A percentile compares a stretch with the other conserved stretches of the same genome.
Evolutionary conservation across 2,329 filamentous ascomycete species (phyloP).

Genomic region (Gremmenia infestans): DNA sequence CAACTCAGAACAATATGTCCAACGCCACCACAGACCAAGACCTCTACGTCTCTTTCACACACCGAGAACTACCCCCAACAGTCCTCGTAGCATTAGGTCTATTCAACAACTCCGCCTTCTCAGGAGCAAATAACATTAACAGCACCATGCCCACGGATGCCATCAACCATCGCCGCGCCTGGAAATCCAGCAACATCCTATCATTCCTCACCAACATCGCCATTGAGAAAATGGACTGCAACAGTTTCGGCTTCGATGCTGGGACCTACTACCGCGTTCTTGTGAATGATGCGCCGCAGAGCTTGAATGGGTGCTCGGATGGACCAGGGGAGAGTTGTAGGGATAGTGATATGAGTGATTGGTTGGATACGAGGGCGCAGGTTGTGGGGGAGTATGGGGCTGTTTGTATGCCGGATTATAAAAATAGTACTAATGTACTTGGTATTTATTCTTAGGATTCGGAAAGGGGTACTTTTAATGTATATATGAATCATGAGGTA

Average conservation of each 20-base stretch:
- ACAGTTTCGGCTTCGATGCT: slow-evolving; percentile 41
- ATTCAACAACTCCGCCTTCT: slow-evolving; percentile 48
- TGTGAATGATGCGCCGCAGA: slow-evolving; percentile 46
- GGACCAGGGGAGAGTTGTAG: slow-evolving; percentile 44
- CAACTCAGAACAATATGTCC: slow-evolving; percentile 27
- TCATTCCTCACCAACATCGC: slow-evolving; percentile 50
- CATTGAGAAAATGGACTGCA: slow-evolving; percentile 48
- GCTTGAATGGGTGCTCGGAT: slow-evolving; percentile 42
- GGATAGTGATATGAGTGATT: slow-evolving; percentile 9
- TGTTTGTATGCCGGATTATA: slow-evolving; percentile 33
- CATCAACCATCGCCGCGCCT: slow-evolving; percentile 45
- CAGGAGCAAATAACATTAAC: slow-evolving; percentile 42
- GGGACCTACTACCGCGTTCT: slow-evolving; percentile 45
- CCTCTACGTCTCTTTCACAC: slow-evolving; percentile 50
- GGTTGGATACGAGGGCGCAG: slow-evolving; percentile 24
- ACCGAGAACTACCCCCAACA: slow-evolving; percentile 48
- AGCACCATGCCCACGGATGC: slow-evolving; percentile 43
- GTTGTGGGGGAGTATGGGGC: slow-evolving; percentile 39
- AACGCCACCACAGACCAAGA: slow-evolving; percentile 37
- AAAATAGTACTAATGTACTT: slow-evolving; percentile 22
- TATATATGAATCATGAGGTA: not conserved
- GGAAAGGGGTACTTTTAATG: not conserved
- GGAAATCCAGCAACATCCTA: slow-evolving; percentile 47
- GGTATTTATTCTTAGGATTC: slow-evolving; percentile 16
- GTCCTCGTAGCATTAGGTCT: slow-evolving; percentile 49